A percentile compares a stretch with the other conserved stretches of the same genome.
Conservation (phyloP, 1,284 basidiomycete genomes). For the Fomitopsis pinicola region DNA sequence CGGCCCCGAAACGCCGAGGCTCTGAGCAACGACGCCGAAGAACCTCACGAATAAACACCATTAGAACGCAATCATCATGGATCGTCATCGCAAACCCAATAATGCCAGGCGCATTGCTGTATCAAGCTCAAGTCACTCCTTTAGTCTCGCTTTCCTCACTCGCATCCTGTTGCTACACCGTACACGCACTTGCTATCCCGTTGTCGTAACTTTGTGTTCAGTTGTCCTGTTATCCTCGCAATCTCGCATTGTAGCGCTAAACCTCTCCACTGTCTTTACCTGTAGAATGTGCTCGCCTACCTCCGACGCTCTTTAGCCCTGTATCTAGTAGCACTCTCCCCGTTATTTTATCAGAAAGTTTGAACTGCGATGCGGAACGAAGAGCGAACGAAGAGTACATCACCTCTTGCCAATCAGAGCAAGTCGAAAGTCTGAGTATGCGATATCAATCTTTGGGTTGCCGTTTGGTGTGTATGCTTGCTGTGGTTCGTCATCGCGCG, state of each 20-base stretch:
- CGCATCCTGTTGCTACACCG: neutral
- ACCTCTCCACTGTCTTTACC: neutral
- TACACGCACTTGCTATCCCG: neutral
- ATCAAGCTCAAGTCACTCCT: neutral
- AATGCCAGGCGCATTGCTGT: neutral
- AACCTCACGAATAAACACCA: neutral
- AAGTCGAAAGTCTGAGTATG: too few species aligned
- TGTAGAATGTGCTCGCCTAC: neutral
- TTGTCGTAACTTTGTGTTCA: neutral
- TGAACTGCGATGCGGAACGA: neutral
- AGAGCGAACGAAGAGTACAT: neutral
- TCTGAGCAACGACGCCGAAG: neutral
- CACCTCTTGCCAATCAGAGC: too few species aligned
- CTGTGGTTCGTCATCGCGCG: too few species aligned
- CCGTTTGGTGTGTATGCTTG: too few species aligned
- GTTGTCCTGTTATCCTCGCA: neutral
- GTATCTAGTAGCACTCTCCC: conserved; percentile 1
- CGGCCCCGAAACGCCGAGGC: neutral
- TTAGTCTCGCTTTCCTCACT: neutral
- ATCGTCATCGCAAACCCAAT: neutral
- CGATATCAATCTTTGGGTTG: too few species aligned
- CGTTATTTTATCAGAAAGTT: neutral
- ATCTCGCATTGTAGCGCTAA: neutral
- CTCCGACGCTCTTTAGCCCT: neutral
- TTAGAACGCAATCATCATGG: neutral